These are phyloP conservation scores for Tetrapyrgos nigripes DNA, from an alignment of 1,284 basidiomycete species.

Conservation along the genomic window DNA sequence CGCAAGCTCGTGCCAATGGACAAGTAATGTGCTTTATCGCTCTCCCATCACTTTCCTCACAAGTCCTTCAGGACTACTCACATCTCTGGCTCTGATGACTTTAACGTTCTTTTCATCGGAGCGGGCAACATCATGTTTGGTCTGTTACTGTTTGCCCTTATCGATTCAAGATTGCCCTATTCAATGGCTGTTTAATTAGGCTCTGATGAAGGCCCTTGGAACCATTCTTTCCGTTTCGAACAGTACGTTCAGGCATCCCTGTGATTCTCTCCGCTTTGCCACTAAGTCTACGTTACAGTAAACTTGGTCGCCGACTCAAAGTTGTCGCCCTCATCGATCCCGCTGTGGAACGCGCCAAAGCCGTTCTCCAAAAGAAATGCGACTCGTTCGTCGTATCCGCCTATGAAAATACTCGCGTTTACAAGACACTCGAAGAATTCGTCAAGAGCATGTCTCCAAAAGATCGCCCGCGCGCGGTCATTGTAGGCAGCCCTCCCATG, in stretches of 20 bases:
- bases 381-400: conserved; percentile 94
- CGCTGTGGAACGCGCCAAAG: conserved; percentile 79
- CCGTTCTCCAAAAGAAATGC: conserved; percentile 89
- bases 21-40: conserved; percentile 53
- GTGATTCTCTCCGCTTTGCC: background rate
- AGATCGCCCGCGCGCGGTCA: conserved; percentile 76
- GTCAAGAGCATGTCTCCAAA: conserved; percentile 69
- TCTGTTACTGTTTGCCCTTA: conserved; percentile 36
- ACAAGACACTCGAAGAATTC: conserved; percentile 89
- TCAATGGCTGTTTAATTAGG: conserved; percentile 47
- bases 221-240: conserved; percentile 95
- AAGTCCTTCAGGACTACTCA: conserved; percentile 52
- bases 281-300: conserved; percentile 56
- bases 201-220: conserved; percentile 89
- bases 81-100: conserved; percentile 67
- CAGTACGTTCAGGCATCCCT: conserved; percentile 56
- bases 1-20: conserved; percentile 78
- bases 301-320: conserved; percentile 96
- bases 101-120: conserved; percentile 92
- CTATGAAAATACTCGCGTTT: conserved; percentile 91
- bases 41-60: conserved; percentile 16
- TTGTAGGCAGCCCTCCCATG: conserved; percentile 93
- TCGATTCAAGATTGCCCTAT: conserved; percentile 11
- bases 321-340: conserved; percentile 96
- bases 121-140: conserved; percentile 97